Conservation (phyloP, 1,284 basidiomycete genomes). For the Microbotryum saponariae region DNA sequence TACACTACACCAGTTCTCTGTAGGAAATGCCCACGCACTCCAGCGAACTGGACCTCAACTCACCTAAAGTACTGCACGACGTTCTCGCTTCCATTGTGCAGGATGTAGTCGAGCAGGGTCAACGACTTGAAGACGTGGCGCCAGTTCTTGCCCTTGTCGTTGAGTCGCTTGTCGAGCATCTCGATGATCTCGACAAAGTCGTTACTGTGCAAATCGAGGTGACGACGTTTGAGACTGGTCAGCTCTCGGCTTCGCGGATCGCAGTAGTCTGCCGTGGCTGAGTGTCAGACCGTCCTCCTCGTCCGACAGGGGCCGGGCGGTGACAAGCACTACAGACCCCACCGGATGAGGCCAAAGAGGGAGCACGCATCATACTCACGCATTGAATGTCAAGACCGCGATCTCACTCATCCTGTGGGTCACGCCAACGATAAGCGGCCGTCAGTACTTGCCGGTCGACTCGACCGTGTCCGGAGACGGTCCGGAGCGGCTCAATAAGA, state of each 20-base stretch:
- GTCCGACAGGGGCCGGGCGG: too few species aligned
- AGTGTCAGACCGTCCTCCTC: too few species aligned
- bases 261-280: too few species aligned
- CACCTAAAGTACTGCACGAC: slow-evolving; percentile 91
- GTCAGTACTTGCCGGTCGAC: not conserved
- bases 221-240: too few species aligned
- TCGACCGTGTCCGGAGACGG: too few species aligned
- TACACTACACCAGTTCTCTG: not conserved
- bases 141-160: slow-evolving; percentile 99
- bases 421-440: not conserved
- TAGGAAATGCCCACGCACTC: not conserved
- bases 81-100: slow-evolving; percentile 96
- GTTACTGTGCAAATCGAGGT: slow-evolving; percentile 50
- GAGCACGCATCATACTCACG: slow-evolving; percentile 52
- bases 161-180: slow-evolving; percentile 97
- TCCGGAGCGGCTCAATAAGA: not conserved
- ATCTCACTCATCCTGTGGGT: slow-evolving; percentile 81
- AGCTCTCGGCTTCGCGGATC: too few species aligned
- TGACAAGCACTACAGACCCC: too few species aligned
- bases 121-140: slow-evolving; percentile 99
- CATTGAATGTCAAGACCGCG: slow-evolving; percentile 94
- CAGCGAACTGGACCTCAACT: not conserved
- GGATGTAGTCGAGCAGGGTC: slow-evolving; percentile 90
- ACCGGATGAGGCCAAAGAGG: not conserved
- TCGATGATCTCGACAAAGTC: slow-evolving; percentile 99